Percentiles rank a stretch among this genome's conserved stretches.
Evolutionary conservation across 2,329 filamentous ascomycete species (phyloP).

Genomic region (Fusarium pininemorale): DNA sequence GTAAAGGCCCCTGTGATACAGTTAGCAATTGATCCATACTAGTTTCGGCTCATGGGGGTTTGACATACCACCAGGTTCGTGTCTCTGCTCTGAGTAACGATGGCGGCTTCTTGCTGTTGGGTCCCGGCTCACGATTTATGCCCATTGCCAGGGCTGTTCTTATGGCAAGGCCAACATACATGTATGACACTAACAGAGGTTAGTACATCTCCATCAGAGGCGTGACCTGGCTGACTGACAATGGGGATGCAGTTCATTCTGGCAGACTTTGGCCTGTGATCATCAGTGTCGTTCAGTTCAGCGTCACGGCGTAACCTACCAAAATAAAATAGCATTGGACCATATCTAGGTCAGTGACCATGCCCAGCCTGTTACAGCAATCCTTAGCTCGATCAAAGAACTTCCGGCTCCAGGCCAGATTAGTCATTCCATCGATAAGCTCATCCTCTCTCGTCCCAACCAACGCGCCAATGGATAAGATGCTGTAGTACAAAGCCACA

Average conservation of each 20-base stretch:
- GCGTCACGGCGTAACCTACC: rapidly evolving
- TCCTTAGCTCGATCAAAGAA: not conserved
- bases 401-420: not conserved
- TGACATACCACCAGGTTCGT: not conserved
- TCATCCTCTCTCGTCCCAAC: not conserved
- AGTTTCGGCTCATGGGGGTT: rapidly evolving
- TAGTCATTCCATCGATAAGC: not conserved
- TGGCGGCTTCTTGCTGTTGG: not conserved
- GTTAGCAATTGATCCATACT: rapidly evolving
- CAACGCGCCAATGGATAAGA: rapidly evolving
- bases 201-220: not conserved
- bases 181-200: not conserved
- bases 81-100: not conserved
- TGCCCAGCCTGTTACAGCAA: not conserved
- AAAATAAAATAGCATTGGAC: not conserved
- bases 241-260: not conserved
- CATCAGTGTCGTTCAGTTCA: rapidly evolving
- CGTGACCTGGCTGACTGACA: not conserved
- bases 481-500: not conserved
- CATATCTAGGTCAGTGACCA: not conserved
- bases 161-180: not conserved
- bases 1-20: not conserved
- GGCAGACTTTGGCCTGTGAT: not conserved
- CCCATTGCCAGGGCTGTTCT: not conserved
- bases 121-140: not conserved